phyloP scores from a whole-genome alignment of 768 basidiomycete genomes.

The Tylopilus sp. region DNA sequence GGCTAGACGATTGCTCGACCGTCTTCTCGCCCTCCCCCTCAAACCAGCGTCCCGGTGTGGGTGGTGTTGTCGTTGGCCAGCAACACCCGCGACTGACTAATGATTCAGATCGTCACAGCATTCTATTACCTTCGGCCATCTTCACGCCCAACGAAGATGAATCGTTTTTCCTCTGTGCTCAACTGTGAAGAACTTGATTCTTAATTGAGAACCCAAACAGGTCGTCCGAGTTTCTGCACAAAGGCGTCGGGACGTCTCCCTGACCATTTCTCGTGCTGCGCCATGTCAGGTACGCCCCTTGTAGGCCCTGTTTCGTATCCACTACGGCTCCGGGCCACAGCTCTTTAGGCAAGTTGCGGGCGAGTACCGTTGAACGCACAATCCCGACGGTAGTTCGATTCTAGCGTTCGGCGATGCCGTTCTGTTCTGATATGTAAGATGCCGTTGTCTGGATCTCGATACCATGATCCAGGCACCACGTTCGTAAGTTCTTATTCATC shows the following conservation, averaged over 20 bases:
- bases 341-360: background rate
- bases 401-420: conserved; percentile 36
- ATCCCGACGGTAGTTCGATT: conserved; percentile 34
- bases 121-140: background rate
- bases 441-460: conserved; percentile 31
- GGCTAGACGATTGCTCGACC: background rate
- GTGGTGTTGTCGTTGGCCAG: background rate
- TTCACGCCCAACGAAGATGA: background rate
- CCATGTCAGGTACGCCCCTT: background rate
- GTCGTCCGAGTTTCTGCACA: background rate
- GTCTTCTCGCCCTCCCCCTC: background rate
- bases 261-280: background rate
- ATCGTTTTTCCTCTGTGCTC: background rate
- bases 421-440: conserved; percentile 38
- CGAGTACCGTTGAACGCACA: background rate
- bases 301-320: background rate
- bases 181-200: background rate
- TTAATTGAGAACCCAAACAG: background rate
- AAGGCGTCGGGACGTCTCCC: background rate
- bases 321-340: background rate
- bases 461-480: conserved; percentile 9
- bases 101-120: conserved; percentile 11
- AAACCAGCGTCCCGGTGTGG: background rate
- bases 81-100: conserved; percentile 7
- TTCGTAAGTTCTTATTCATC: background rate